Conservation (phyloP, 1,284 basidiomycete genomes). For the Ganoderma multipileum region DNA sequence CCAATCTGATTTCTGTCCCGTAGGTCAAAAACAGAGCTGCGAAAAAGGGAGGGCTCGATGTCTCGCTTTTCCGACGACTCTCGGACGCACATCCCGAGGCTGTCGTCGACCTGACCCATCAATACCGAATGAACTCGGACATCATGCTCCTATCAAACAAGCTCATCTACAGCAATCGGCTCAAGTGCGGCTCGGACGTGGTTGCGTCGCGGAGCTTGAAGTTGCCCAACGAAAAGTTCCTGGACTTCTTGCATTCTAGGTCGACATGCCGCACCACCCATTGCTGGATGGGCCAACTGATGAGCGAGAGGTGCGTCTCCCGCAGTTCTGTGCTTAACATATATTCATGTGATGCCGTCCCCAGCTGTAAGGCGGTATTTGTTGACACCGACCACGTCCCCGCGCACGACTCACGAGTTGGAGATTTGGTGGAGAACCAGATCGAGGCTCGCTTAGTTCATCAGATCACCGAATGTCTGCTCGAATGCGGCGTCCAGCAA, state of each 20-base stretch:
- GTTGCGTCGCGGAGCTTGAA: constrained; percentile 69
- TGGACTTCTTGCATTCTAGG: constrained; percentile 47
- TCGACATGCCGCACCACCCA: constrained; percentile 36
- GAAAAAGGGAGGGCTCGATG: constrained; percentile 85
- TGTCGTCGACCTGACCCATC: constrained; percentile 83
- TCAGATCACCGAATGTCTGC: constrained; percentile 72
- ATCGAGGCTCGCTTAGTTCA: constrained; percentile 74
- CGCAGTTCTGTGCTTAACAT: neutral
- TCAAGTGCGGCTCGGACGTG: constrained; percentile 79
- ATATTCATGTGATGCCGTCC: constrained; percentile 1
- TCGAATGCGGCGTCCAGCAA: constrained; percentile 69
- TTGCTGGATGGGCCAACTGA: constrained; percentile 79
- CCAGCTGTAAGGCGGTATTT: constrained; percentile 86
- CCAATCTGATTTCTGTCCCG: neutral
- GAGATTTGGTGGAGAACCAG: constrained; percentile 90
- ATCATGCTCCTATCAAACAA: constrained; percentile 95
- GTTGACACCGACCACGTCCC: constrained; percentile 90
- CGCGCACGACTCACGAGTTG: constrained; percentile 81
- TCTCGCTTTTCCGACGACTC: constrained; percentile 89
- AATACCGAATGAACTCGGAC: constrained; percentile 97
- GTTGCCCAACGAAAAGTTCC: constrained; percentile 55
- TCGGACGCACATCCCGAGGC: constrained; percentile 87
- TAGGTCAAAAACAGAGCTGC: constrained; percentile 86
- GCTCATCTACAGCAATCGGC: constrained; percentile 83
- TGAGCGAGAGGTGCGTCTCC: constrained; percentile 65